Evolutionary conservation across 2,329 filamentous ascomycete species (phyloP).

Genomic region (Endocalyx cinctus): DNA sequence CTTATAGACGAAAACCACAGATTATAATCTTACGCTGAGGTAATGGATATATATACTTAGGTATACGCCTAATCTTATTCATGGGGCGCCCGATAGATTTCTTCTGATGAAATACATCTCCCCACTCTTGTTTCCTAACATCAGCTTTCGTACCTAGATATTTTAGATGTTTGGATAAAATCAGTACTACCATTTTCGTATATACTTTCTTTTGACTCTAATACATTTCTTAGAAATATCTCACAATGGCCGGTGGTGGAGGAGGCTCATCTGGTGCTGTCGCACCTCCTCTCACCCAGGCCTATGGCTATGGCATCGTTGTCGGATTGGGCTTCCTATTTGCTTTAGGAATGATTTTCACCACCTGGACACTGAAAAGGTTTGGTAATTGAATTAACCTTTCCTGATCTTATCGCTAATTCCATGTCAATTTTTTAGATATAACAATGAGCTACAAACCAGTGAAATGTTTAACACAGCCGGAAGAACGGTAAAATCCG

Average conservation of each 20-base stretch:
- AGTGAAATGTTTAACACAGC: slow-evolving; percentile 89
- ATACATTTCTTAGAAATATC: no score
- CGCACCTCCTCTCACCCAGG: slow-evolving; percentile 41
- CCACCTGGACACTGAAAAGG: slow-evolving; percentile 63
- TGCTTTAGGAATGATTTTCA: slow-evolving; percentile 66
- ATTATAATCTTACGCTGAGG: no score
- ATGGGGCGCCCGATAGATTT: no score
- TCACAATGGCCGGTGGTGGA: slow-evolving; percentile 8
- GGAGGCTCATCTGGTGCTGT: slow-evolving; percentile 7
- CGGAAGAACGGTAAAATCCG: slow-evolving; percentile 79
- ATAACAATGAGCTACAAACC: slow-evolving; percentile 66
- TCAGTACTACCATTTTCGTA: no score
- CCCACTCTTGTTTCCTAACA: no score
- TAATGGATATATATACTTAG: no score
- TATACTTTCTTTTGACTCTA: no score
- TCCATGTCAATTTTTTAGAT: slow-evolving; percentile 10
- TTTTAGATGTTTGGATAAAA: no score
- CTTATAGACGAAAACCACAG: no score
- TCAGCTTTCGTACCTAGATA: no score
- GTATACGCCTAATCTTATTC: no score
- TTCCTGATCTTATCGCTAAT: neutral
- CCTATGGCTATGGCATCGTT: slow-evolving; percentile 71
- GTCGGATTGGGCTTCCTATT: slow-evolving; percentile 69
- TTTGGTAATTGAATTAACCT: slow-evolving; percentile 18
- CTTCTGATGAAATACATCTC: no score